A percentile compares a stretch with the other conserved stretches of the same genome.
Conservation (phyloP, 768 basidiomycete genomes). For the Austroboletus festivus region DNA sequence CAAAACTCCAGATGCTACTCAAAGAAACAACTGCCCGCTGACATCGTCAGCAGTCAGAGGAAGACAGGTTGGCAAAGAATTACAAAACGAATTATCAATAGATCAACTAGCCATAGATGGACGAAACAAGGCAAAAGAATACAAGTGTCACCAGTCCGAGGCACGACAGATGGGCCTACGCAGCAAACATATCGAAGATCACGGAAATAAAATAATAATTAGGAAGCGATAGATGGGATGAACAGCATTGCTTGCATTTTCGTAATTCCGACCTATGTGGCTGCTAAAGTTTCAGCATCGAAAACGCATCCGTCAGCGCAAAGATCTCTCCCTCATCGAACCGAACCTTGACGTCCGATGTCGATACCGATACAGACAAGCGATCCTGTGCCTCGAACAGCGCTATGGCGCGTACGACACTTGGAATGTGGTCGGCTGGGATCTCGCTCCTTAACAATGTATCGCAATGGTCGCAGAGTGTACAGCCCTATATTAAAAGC, state of each 20-base stretch:
- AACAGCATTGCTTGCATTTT: too few species aligned
- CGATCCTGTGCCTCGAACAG: slow-evolving; percentile 16
- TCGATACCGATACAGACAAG: background rate
- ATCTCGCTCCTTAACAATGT: slow-evolving; percentile 14
- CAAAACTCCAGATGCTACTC: too few species aligned
- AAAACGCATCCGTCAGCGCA: slow-evolving; percentile 19
- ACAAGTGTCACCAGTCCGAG: too few species aligned
- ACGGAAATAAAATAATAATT: too few species aligned
- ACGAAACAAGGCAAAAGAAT: too few species aligned
- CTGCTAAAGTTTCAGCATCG: slow-evolving; percentile 7
- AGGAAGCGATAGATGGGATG: too few species aligned
- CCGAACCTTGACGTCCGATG: background rate
- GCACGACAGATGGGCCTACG: too few species aligned
- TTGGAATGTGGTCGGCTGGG: slow-evolving; percentile 20
- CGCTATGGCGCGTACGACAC: slow-evolving; percentile 19
- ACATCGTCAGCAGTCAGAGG: background rate
- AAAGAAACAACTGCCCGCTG: background rate
- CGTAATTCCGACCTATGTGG: too few species aligned
- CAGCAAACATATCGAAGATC: too few species aligned
- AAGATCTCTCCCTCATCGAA: slow-evolving; percentile 15
- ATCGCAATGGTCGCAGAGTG: slow-evolving; percentile 13
- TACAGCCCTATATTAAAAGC: slow-evolving; percentile 6
- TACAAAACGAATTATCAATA: background rate
- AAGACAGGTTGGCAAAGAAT: background rate
- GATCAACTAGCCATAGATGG: too few species aligned